A percentile compares a stretch with the other conserved stretches of the same genome.
These are phyloP conservation scores for Saksenaea oblongispora DNA, from an alignment of 371 early-diverging fungal species.

Conservation along the genomic window DNA sequence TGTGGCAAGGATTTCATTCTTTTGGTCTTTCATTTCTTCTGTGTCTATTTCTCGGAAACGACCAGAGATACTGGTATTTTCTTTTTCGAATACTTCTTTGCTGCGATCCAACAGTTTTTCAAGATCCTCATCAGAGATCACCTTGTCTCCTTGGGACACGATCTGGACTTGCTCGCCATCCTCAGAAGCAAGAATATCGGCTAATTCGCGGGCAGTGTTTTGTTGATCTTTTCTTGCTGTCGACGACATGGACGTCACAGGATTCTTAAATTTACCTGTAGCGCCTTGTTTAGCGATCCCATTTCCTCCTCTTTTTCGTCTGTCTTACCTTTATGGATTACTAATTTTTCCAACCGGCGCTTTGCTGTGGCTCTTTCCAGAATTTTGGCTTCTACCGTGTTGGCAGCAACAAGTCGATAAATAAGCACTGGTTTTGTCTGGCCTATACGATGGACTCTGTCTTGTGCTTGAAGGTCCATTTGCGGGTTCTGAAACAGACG, in stretches of 20 bases:
- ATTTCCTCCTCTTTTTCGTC: background rate
- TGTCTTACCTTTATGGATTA: slow-evolving; percentile 72
- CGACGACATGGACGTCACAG: slow-evolving; percentile 18
- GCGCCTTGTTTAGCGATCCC: background rate
- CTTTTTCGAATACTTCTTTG: slow-evolving; percentile 53
- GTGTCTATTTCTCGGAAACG: slow-evolving; percentile 49
- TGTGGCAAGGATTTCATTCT: slow-evolving; percentile 47
- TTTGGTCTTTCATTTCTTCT: slow-evolving; percentile 38
- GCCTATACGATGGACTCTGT: slow-evolving; percentile 96
- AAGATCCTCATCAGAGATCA: slow-evolving; percentile 71
- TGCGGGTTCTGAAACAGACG: slow-evolving; percentile 78
- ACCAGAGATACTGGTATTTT: slow-evolving; percentile 30
- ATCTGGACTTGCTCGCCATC: slow-evolving; percentile 69
- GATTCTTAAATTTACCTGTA: slow-evolving; percentile 59
- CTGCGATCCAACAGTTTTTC: slow-evolving; percentile 71
- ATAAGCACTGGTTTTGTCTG: slow-evolving; percentile 91
- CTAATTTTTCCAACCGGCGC: slow-evolving; percentile 86
- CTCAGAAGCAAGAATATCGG: slow-evolving; percentile 71
- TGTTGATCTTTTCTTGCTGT: slow-evolving; percentile 24
- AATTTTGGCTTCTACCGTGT: slow-evolving; percentile 85
- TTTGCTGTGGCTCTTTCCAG: slow-evolving; percentile 81
- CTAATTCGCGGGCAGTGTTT: slow-evolving; percentile 62
- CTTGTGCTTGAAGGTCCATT: slow-evolving; percentile 97
- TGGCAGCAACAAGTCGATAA: slow-evolving; percentile 85
- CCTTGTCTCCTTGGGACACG: slow-evolving; percentile 62